Evolutionary conservation across 495 filamentous ascomycete genomes (phyloP).

Genomic region (Penicillium macrosclerotiorum): DNA sequence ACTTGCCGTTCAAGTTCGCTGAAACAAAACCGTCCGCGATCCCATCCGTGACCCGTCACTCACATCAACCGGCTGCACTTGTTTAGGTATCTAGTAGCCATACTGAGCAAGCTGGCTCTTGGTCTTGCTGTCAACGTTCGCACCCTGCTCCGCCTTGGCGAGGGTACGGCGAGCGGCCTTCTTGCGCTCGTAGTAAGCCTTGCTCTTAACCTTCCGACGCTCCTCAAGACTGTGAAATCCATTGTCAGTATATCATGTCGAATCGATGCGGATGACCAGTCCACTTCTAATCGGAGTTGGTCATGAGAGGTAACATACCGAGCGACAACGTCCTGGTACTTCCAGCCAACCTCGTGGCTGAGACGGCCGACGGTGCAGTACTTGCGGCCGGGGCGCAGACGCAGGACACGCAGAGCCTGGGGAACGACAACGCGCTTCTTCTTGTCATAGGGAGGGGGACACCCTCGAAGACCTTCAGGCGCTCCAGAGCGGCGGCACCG

Average conservation of each 20-base stretch:
- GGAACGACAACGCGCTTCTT: constrained; percentile 99
- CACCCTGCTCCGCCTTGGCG: constrained; percentile 85
- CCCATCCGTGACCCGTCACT: constrained; percentile 44
- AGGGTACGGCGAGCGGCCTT: constrained; percentile 88
- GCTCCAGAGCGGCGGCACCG: constrained; percentile 91
- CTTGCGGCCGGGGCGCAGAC: constrained; percentile 97
- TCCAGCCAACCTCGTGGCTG: constrained; percentile 99
- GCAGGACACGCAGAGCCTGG: constrained; percentile 90
- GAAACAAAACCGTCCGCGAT: constrained; percentile 49
- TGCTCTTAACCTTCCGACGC: constrained; percentile 97
- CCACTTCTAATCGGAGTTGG: background rate
- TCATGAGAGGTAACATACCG: constrained; percentile 65
- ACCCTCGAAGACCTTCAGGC: constrained; percentile 99
- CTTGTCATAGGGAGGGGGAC: constrained; percentile 98
- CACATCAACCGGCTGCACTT: constrained; percentile 47
- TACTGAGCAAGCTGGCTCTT: constrained; percentile 68
- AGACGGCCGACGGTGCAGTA: constrained; percentile 98
- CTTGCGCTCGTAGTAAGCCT: constrained; percentile 99
- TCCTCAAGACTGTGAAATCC: constrained; percentile 78
- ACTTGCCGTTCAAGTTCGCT: constrained; percentile 44
- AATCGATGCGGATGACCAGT: background rate
- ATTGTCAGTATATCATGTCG: constrained; percentile 7
- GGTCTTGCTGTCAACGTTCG: constrained; percentile 74
- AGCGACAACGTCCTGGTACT: constrained; percentile 97
- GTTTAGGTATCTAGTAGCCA: constrained; percentile 65